Conservation (phyloP, 2,329 filamentous ascomycete genomes). For the Colletotrichum salicis region DNA sequence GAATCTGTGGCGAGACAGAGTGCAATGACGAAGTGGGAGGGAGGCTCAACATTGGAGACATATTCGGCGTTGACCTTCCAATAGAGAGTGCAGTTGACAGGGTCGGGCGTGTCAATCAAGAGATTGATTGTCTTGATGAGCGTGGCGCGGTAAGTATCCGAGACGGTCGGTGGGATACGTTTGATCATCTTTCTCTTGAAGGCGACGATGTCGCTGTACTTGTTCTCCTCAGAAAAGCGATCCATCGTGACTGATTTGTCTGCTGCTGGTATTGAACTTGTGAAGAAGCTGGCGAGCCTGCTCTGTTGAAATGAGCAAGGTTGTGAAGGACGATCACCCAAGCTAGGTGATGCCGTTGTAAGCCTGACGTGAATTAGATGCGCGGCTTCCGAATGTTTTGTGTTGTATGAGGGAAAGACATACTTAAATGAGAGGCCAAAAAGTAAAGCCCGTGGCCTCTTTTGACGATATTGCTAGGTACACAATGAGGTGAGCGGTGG, state of each 20-base stretch:
- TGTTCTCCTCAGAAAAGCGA: not conserved
- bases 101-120: not conserved
- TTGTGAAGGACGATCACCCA: not conserved
- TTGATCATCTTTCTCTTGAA: conserved; percentile 1
- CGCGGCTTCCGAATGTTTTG: not conserved
- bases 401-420: not conserved
- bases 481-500: not conserved
- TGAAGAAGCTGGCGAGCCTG: too few relatives aligned
- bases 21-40: conserved; percentile 13
- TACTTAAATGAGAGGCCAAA: not conserved
- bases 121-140: conserved; percentile 10
- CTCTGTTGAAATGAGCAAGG: not conserved
- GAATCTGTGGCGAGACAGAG: conserved; percentile 17
- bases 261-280: not conserved
- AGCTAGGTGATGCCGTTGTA: not conserved
- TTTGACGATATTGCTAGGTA: not conserved
- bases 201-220: not conserved
- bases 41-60: conserved; percentile 9
- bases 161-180: conserved; percentile 15
- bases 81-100: not conserved
- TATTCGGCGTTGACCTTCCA: conserved; percentile 14
- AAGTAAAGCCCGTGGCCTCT: not conserved
- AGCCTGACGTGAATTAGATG: too few relatives aligned
- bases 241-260: not conserved
- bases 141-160: not conserved